These are phyloP conservation scores for Daldinia sp. DNA, from an alignment of 2,329 filamentous ascomycete genomes.

Conservation along the genomic window DNA sequence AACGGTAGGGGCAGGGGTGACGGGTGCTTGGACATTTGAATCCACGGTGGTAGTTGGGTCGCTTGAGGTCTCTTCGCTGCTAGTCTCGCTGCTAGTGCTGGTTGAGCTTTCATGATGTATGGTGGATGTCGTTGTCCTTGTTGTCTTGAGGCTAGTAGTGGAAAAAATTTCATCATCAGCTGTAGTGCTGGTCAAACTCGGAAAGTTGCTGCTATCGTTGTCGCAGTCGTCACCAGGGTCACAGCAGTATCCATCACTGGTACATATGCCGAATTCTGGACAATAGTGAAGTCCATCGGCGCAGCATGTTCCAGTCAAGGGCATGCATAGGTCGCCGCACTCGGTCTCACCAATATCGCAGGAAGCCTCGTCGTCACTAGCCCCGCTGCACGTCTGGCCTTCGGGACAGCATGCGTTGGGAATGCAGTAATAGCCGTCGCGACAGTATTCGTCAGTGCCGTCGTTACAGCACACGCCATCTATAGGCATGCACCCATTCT, in stretches of 20 bases:
- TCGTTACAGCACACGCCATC: slow-evolving; percentile 38
- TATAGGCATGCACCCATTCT: slow-evolving; percentile 36
- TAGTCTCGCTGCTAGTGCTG: slow-evolving; percentile 13
- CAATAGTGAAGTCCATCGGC: slow-evolving; percentile 35
- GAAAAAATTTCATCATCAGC: slow-evolving; percentile 14
- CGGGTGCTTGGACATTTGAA: neutral
- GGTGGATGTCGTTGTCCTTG: slow-evolving; percentile 17
- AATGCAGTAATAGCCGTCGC: slow-evolving; percentile 35
- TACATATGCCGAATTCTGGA: slow-evolving; percentile 39
- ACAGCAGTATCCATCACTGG: slow-evolving; percentile 32
- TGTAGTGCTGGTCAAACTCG: slow-evolving; percentile 9
- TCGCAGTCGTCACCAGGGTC: slow-evolving; percentile 29
- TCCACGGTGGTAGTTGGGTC: neutral
- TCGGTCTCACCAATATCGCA: slow-evolving; percentile 29
- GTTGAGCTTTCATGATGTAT: slow-evolving; percentile 7
- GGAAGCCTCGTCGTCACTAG: slow-evolving; percentile 13
- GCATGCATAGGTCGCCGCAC: slow-evolving; percentile 40
- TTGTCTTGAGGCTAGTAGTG: slow-evolving; percentile 25
- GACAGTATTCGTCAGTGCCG: slow-evolving; percentile 39
- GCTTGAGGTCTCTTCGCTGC: slow-evolving; percentile 4
- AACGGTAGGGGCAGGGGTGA: slow-evolving; percentile 21
- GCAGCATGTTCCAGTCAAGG: slow-evolving; percentile 39
- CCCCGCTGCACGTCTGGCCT: slow-evolving; percentile 33
- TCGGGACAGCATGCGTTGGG: slow-evolving; percentile 39
- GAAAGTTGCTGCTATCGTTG: slow-evolving; percentile 7